These are phyloP conservation scores for Leucosporidium yakuticum DNA, from an alignment of 768 basidiomycete genomes.

Conservation along the genomic window DNA sequence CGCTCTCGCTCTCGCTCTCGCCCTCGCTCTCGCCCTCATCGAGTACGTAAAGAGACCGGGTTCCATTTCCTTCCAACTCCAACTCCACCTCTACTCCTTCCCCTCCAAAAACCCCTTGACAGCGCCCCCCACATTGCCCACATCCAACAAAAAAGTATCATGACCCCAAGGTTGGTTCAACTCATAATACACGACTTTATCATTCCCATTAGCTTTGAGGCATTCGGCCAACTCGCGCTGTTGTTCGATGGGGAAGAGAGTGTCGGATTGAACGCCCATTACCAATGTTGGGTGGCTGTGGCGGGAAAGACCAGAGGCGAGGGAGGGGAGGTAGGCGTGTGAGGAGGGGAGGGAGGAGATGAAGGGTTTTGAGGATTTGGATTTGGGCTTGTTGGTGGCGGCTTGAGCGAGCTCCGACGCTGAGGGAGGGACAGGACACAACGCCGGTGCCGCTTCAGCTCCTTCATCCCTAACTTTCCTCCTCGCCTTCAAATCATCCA, in stretches of 20 bases:
- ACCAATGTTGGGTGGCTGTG: conserved; percentile 72
- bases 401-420: conserved; percentile 8
- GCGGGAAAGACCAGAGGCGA: conserved; percentile 77
- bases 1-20: too few species aligned
- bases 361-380: conserved; percentile 41
- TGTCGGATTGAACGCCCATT: conserved; percentile 92
- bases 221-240: conserved; percentile 92
- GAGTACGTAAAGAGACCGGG: too few species aligned
- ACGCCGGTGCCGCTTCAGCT: neutral
- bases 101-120: conserved; percentile 72
- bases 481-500: conserved; percentile 56
- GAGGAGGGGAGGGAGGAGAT: conserved; percentile 43
- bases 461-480: conserved; percentile 16
- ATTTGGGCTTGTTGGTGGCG: conserved; percentile 48
- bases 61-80: too few species aligned
- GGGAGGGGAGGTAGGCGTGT: conserved; percentile 41
- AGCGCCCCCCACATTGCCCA: conserved; percentile 82
- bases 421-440: conserved; percentile 24
- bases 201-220: conserved; percentile 79
- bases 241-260: conserved; percentile 94
- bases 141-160: conserved; percentile 94
- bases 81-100: neutral
- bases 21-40: neutral
- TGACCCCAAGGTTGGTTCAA: conserved; percentile 99
- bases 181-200: conserved; percentile 88